Base-by-base conservation (phyloP, 306 rosid species). In the Cucurbita pepo region DNA sequence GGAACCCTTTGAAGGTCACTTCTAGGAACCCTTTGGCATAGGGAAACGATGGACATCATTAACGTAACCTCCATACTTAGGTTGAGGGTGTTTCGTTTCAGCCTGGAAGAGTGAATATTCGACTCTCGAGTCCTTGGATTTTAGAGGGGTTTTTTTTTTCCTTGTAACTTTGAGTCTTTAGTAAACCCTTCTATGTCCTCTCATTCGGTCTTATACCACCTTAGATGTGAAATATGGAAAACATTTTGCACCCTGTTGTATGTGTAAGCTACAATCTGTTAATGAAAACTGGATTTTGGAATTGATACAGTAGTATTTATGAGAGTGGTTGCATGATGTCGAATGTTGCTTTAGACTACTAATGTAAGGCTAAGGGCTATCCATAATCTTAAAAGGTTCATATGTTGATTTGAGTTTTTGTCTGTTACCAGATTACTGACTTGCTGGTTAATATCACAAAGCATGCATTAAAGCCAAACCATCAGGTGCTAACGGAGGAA, bases 401-500 rank as follows among this genome's bases (percentile, higher is more conserved):
- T 40, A 63, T 63, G 8, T 63, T 40, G 8, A 40, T 30, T 30
- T 30, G 34, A 30, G 34, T 65, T 58, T 25, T 48, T 74, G 79
- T 63, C 41, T 75, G 43, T 45, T 74, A 73, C 74, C 91, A 94
- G 99, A 94, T 94, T 56, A 89, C 99, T 10, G 97, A 94, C 83
- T 86, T 94, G 87, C 92, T 94, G 69, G 91, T 94, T 58, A 94
- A 94, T 77, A 83, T 89, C 62, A 91, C 99, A 40, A 94, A 89
- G 89, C 99, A 94, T 81, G 88, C 83, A 34, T 75, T 94, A 79
- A 94, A 85, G 91, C 97, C 99, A 73, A 89, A 86, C 82, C 97
- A 91, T 77, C 77, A 71, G 57, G 77, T 89, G 56, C 83, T 94
- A 67, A 86, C 92, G 14, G 83, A 84, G 40, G 65, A 51, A 60